Evolutionary conservation across 148 eudicot genomes (phyloP).

Genomic region (Gaultheria prostrata): DNA sequence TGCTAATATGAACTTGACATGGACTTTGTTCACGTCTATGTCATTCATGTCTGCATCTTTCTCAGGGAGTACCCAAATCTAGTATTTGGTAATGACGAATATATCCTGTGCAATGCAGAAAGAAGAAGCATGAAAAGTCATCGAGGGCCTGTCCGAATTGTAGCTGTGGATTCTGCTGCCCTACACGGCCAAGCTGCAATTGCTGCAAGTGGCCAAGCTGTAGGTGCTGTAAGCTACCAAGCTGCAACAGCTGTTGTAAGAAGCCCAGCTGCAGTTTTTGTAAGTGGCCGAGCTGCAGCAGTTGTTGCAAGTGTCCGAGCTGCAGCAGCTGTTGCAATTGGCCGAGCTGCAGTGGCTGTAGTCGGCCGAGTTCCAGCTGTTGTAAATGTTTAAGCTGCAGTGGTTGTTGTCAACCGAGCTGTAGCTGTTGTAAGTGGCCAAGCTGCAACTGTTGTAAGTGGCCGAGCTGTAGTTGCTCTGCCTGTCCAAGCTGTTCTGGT

Average conservation of each 20-base stretch:
- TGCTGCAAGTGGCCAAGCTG: conserved; percentile 10
- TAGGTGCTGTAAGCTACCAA: neutral
- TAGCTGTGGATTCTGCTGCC: conserved; percentile 5
- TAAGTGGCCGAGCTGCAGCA: conserved; percentile 7
- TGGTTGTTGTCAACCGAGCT: neutral
- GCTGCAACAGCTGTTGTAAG: neutral
- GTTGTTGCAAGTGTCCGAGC: conserved; percentile 2
- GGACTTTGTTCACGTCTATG: neutral
- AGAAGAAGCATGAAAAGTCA: conserved; percentile 5
- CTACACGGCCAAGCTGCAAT: neutral
- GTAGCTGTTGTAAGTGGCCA: conserved; percentile 6
- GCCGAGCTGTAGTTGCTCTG: conserved; percentile 6
- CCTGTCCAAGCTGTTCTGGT: neutral
- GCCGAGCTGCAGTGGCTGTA: neutral
- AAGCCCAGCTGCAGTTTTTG: neutral
- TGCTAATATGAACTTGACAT: neutral
- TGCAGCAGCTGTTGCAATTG: conserved; percentile 1
- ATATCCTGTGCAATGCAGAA: neutral
- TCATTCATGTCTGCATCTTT: neutral
- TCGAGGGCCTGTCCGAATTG: neutral
- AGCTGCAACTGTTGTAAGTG: conserved; percentile 9
- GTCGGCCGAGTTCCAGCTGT: neutral
- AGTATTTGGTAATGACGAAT: neutral
- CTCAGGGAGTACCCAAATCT: neutral
- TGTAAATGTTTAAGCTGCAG: neutral